phyloP scores from a whole-genome alignment of 148 eudicot genomes.

The Spergularia marina region DNA sequence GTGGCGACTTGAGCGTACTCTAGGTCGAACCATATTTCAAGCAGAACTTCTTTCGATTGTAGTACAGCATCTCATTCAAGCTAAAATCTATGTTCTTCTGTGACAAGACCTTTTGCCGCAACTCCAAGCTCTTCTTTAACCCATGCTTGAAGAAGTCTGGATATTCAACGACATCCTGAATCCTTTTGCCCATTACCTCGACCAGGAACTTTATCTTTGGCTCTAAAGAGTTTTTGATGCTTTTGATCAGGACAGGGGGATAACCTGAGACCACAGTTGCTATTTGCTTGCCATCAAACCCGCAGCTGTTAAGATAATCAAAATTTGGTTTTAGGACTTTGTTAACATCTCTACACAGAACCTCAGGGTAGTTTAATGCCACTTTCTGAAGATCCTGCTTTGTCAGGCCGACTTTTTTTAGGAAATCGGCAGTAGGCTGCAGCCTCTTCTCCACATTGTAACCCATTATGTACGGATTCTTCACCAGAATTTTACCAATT shows the following conservation, averaged over 20 bases:
- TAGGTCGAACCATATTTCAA: slow-evolving; percentile 59
- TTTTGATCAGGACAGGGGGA: slow-evolving; percentile 87
- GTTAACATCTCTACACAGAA: slow-evolving; percentile 81
- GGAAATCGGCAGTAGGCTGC: slow-evolving; percentile 78
- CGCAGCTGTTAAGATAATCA: slow-evolving; percentile 49
- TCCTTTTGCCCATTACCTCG: slow-evolving; percentile 73
- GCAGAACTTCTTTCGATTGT: slow-evolving; percentile 77
- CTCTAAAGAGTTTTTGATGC: slow-evolving; percentile 76
- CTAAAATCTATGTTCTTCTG: slow-evolving; percentile 60
- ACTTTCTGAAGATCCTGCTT: slow-evolving; percentile 62
- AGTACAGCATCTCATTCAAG: slow-evolving; percentile 88
- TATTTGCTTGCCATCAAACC: slow-evolving; percentile 62
- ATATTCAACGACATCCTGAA: slow-evolving; percentile 70
- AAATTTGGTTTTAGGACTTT: slow-evolving; percentile 75
- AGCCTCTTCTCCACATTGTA: slow-evolving; percentile 82
- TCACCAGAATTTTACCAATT: slow-evolving; percentile 77
- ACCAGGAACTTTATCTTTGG: slow-evolving; percentile 86
- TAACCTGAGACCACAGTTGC: slow-evolving; percentile 73
- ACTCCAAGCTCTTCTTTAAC: slow-evolving; percentile 73
- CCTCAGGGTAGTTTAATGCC: slow-evolving; percentile 71
- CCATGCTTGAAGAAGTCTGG: slow-evolving; percentile 88
- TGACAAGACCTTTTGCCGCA: slow-evolving; percentile 68
- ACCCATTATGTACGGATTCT: slow-evolving; percentile 85
- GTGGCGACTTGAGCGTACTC: slow-evolving; percentile 24
- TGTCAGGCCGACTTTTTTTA: slow-evolving; percentile 65